phyloP scores from a whole-genome alignment of 768 basidiomycete species.

The Trichaptum fuscoviolaceum region DNA sequence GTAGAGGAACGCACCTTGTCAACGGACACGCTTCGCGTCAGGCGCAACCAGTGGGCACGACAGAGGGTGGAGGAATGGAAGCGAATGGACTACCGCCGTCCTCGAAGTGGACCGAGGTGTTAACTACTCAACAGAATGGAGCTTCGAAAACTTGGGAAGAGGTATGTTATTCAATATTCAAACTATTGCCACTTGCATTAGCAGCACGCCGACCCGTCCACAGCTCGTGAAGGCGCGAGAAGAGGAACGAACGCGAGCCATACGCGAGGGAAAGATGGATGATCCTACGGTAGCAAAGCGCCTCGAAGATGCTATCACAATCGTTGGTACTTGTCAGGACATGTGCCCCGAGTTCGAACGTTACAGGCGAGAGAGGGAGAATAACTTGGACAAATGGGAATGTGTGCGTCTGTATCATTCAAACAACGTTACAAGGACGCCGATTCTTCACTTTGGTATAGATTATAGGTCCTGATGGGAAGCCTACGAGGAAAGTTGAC shows the following conservation, averaged over 20 bases:
- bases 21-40: conserved; percentile 15
- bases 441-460: conserved; percentile 10
- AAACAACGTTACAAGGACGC: conserved; percentile 6
- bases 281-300: conserved; percentile 76
- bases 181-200: conserved; percentile 16
- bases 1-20: conserved; percentile 27
- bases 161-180: conserved; percentile 34
- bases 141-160: conserved; percentile 67
- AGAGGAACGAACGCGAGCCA: conserved; percentile 63
- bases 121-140: conserved; percentile 46
- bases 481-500: conserved; percentile 70
- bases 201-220: conserved; percentile 16
- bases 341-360: conserved; percentile 96
- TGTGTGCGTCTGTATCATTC: conserved; percentile 45
- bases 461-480: background rate
- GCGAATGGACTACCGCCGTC: conserved; percentile 24
- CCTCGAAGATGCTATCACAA: conserved; percentile 86
- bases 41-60: conserved; percentile 21
- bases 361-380: conserved; percentile 84
- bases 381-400: conserved; percentile 84
- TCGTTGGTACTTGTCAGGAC: conserved; percentile 85
- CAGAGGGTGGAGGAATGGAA: conserved; percentile 24
- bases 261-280: conserved; percentile 82
- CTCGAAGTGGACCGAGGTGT: conserved; percentile 46
- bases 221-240: conserved; percentile 75